A percentile compares a stretch with the other conserved stretches of the same genome.
Evolutionary conservation across 805 yeast species (phyloP).

Genomic region (Saccharomycopsis sp.): DNA sequence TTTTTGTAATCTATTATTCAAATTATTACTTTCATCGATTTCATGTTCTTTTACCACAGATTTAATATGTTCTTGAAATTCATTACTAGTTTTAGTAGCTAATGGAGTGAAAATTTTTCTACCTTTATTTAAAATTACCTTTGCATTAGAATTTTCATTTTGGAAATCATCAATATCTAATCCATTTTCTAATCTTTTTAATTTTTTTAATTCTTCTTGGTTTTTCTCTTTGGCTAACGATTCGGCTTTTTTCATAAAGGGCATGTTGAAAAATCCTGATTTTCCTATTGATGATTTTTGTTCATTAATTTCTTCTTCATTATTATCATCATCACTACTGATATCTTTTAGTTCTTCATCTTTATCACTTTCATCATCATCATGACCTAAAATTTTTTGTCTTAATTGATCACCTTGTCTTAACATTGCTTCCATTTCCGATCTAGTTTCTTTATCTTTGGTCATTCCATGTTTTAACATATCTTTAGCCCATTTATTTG

Average conservation of each 20-base stretch:
- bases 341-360: slow-evolving; percentile 42
- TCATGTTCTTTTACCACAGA: slow-evolving; percentile 34
- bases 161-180: slow-evolving; percentile 31
- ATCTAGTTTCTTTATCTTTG: slow-evolving; percentile 74
- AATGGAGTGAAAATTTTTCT: slow-evolving; percentile 72
- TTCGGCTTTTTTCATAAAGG: slow-evolving; percentile 89
- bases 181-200: slow-evolving; percentile 40
- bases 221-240: slow-evolving; percentile 54
- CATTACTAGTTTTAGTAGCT: slow-evolving; percentile 25
- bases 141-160: slow-evolving; percentile 31
- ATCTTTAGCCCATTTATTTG: slow-evolving; percentile 75
- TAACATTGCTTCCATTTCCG: slow-evolving; percentile 90
- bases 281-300: slow-evolving; percentile 49
- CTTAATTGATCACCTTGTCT: slow-evolving; percentile 74
- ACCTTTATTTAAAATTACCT: slow-evolving; percentile 54
- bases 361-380: slow-evolving; percentile 34
- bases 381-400: slow-evolving; percentile 60
- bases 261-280: slow-evolving; percentile 87
- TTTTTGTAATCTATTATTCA: slow-evolving; percentile 31
- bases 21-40: slow-evolving; percentile 38
- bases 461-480: slow-evolving; percentile 86
- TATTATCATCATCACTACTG: slow-evolving; percentile 32
- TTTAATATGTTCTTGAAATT: slow-evolving; percentile 28
- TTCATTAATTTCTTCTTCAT: slow-evolving; percentile 28
- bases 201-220: slow-evolving; percentile 36